Evolutionary conservation across 108 stramenopile genomes (phyloP), one percentile per base, ranked within the genome.

Genomic region (Mayamaea pseudoterrestris): DNA sequence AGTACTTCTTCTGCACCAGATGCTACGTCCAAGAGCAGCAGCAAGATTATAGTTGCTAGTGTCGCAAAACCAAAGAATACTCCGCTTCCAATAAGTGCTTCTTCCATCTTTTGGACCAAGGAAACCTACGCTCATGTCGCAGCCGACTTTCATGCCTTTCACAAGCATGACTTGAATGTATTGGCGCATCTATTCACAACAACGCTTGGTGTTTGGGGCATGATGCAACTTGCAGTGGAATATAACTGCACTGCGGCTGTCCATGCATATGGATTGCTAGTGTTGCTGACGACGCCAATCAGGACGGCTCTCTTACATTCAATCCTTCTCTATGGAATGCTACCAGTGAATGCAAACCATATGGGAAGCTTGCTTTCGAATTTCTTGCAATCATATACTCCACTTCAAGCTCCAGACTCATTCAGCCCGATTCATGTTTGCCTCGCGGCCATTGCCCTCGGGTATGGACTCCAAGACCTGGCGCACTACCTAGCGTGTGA

Each of bases 81-180:
- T n/a, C n/a, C n/a, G n/a, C n/a, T n/a, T n/a, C n/a, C n/a, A n/a
- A n/a, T n/a, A n/a, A n/a, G n/a, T n/a, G n/a, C n/a, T n/a, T n/a
- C n/a, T n/a, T n/a, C n/a, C n/a, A n/a, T n/a, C n/a, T n/a, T n/a
- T n/a, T n/a, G n/a, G n/a, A n/a, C n/a, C n/a, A 73, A 73, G 36
- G 28, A 30, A 8, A 34, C 66, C 1, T 73, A 73, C 39, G 14
- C 48, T n/a, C 40, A 67, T 32, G 44, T 73, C 23, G 57, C 66
- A 11, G 27, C 44, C 31, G 57, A 67, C 12, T 73, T 73, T 39
- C 72, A 73, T 50, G 61, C 61, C 23, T 73, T 45, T 45, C 72
- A 73, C 62, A 63, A 63, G 42, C 72, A 73, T 50, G 66, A 67
- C 32, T 30, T 67, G 27, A 73, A 73, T 43, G 66, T 58, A 25